Percentiles rank a stretch among this genome's conserved stretches.
Conservation (phyloP, 192 early-diverging fungal genomes). For the Paraglomus occultum region DNA sequence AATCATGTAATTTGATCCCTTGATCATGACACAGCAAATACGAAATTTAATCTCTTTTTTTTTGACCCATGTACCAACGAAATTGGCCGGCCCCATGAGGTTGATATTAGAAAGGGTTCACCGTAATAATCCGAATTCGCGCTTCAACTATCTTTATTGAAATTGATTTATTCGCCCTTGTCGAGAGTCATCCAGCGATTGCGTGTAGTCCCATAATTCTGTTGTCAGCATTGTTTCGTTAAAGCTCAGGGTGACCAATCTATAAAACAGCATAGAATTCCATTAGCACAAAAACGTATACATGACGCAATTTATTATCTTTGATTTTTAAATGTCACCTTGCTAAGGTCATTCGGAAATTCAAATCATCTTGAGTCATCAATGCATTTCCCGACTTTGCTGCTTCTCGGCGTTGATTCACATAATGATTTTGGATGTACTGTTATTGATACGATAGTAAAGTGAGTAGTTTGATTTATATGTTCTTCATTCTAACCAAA, state of each 20-base stretch:
- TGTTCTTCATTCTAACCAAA: no score
- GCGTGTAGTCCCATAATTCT: conserved; percentile 40
- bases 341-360: conserved; percentile 39
- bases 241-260: conserved; percentile 44
- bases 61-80: no score
- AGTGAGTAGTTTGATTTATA: no score
- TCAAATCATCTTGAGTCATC: conserved; percentile 41
- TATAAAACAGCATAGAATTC: conserved; percentile 12
- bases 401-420: conserved; percentile 37
- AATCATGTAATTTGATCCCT: no score
- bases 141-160: background rate
- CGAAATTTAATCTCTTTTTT: no score
- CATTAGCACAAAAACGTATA: background rate
- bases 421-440: conserved; percentile 44
- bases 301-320: background rate
- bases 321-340: conserved; percentile 29
- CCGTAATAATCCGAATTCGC: no score
- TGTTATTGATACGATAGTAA: background rate
- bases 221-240: conserved; percentile 34
- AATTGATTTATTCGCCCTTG: conserved; percentile 20
- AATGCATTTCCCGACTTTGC: conserved; percentile 20
- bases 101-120: no score
- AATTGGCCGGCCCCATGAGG: no score
- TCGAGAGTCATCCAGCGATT: conserved; percentile 29
- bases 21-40: no score